phyloP scores from a whole-genome alignment of 768 basidiomycete species.

The Tricholoma bakamatsutake region DNA sequence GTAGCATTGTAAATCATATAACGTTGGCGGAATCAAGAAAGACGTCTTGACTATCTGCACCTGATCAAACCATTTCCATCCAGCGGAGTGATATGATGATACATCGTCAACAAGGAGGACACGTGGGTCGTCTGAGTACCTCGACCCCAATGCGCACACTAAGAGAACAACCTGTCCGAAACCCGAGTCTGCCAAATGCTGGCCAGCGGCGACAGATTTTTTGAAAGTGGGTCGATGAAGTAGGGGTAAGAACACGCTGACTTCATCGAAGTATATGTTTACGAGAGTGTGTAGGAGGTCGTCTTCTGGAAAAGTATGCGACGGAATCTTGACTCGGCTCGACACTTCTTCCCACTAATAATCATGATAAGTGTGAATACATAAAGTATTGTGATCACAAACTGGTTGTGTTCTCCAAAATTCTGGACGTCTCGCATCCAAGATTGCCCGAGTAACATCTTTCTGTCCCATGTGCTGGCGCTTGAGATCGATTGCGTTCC shows the following conservation, averaged over 20 bases:
- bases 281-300: constrained; percentile 49
- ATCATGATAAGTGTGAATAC: neutral
- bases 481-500: constrained; percentile 53
- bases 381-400: constrained; percentile 8
- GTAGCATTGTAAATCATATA: constrained; percentile 74
- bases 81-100: constrained; percentile 38
- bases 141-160: constrained; percentile 65
- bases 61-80: constrained; percentile 67
- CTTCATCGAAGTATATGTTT: constrained; percentile 54
- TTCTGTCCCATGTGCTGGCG: constrained; percentile 42
- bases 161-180: constrained; percentile 62
- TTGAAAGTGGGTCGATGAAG: constrained; percentile 72
- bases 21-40: constrained; percentile 52
- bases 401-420: constrained; percentile 34
- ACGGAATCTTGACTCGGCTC: constrained; percentile 5
- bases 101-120: constrained; percentile 38
- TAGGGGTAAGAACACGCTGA: constrained; percentile 56
- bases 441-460: constrained; percentile 11
- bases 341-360: constrained; percentile 32
- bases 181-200: constrained; percentile 41
- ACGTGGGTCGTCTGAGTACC: constrained; percentile 52
- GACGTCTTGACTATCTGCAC: constrained; percentile 59
- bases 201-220: constrained; percentile 35
- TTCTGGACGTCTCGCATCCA: constrained; percentile 23
- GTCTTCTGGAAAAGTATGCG: constrained; percentile 41